Evolutionary conservation across 495 filamentous ascomycete genomes (phyloP), one percentile per base, ranked within the genome.

Genomic region (Penicillium pancosmium): DNA sequence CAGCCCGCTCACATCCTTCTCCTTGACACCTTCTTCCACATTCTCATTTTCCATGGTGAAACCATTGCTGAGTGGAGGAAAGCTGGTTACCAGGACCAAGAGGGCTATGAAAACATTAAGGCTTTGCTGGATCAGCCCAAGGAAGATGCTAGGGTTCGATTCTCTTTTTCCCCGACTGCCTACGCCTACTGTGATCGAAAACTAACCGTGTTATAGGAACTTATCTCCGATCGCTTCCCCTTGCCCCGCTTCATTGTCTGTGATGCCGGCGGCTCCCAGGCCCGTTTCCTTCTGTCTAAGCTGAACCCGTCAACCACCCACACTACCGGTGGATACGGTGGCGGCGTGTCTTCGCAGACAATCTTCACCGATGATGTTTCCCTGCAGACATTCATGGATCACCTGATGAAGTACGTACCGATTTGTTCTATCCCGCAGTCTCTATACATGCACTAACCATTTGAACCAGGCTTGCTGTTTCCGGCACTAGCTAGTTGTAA

Each of bases 331-430:
- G 88, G 90, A 8, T 97, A 96, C 63, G 94, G 95, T 54, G 93
- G 92, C 59, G 83, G 89, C 18, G 91, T 96, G 67, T 93, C 89
- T 19, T 92, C 94, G 34, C 95, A 98, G 77, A 99, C 95, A 13
- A 98, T 99, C 64, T 99, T 99, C 76, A 99, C 95, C 2, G 95
- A 99, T 67, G 95, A 99, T 75, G 95, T 99, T 52, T 97, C 92
- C 21, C 78, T 99, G 69, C 94, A 98, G 75, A 98, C 93, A 7
- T 99, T 99, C 70, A 99, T 98, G 94, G 95, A 99, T 62, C 91
- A 96, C 79, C 77, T 99, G 71, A 99, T 99, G 95, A 99, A 99
- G 91, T 93, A 75, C 79, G 89, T 80, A 33, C n/a, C 12, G 46
- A 21, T 19, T 13, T 27, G 3, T 33, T 27, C 6, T 38, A 18